These are phyloP conservation scores for Penicillium odoratum DNA, from an alignment of 495 filamentous ascomycete species.

Conservation along the genomic window DNA sequence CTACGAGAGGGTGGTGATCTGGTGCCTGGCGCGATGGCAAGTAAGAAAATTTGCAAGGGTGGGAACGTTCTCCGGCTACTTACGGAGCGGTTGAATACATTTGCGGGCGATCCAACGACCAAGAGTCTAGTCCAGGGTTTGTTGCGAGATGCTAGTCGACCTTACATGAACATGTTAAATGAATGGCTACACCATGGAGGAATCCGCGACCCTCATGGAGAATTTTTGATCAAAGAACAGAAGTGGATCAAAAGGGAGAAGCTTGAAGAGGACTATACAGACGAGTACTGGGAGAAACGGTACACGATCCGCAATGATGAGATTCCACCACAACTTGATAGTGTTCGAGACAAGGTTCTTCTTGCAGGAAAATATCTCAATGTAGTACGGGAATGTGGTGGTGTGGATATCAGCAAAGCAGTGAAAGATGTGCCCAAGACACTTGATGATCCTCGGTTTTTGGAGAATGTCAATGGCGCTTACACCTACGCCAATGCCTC, in stretches of 20 bases:
- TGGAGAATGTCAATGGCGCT: slow-evolving; percentile 93
- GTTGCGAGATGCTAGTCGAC: slow-evolving; percentile 82
- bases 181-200: slow-evolving; percentile 97
- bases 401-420: slow-evolving; percentile 88
- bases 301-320: slow-evolving; percentile 92
- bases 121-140: slow-evolving; percentile 75
- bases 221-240: slow-evolving; percentile 94
- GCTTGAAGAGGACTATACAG: slow-evolving; percentile 93
- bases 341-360: slow-evolving; percentile 89
- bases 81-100: slow-evolving; percentile 77
- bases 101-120: slow-evolving; percentile 91
- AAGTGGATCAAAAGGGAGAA: slow-evolving; percentile 90
- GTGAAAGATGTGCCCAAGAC: slow-evolving; percentile 85
- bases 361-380: slow-evolving; percentile 97
- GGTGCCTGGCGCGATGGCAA: slow-evolving; percentile 70
- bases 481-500: slow-evolving; percentile 96
- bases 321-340: slow-evolving; percentile 89
- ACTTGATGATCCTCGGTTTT: slow-evolving; percentile 84
- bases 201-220: slow-evolving; percentile 89
- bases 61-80: slow-evolving; percentile 84
- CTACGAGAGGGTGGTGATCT: slow-evolving; percentile 78
- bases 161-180: slow-evolving; percentile 98
- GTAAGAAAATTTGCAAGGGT: slow-evolving; percentile 91
- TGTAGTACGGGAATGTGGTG: slow-evolving; percentile 94
- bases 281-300: slow-evolving; percentile 98